A percentile compares a stretch with the other conserved stretches of the same genome.
Conservation (phyloP, 345 rosid genomes). For the Isatis tinctoria region DNA sequence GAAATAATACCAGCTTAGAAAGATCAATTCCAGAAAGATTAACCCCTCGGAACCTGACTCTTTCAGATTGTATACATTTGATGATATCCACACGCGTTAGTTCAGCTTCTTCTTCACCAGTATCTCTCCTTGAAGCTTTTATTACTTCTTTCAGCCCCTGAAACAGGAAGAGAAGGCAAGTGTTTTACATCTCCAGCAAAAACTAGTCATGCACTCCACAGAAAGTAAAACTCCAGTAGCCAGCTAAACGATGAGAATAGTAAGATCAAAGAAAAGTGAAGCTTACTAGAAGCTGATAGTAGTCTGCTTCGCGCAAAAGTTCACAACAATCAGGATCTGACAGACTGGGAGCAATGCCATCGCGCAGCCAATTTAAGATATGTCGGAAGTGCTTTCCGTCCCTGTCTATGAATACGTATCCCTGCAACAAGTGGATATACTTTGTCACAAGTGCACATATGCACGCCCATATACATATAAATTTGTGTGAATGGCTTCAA, state of each 20-base stretch:
- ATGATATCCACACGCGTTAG: slow-evolving; percentile 76
- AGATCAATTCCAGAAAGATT: slow-evolving; percentile 91
- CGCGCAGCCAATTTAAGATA: slow-evolving; percentile 89
- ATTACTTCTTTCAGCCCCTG: slow-evolving; percentile 76
- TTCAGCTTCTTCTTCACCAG: slow-evolving; percentile 57
- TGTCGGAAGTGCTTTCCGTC: slow-evolving; percentile 88
- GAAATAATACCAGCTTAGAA: slow-evolving; percentile 75
- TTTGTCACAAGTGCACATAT: background rate
- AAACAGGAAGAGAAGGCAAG: slow-evolving; percentile 5
- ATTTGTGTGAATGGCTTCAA: too few relatives aligned
- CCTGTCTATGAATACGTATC: slow-evolving; percentile 78
- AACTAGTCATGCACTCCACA: too few relatives aligned
- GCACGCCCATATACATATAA: background rate
- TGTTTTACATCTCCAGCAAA: background rate
- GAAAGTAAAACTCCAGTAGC: background rate
- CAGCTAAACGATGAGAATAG: background rate
- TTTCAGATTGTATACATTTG: slow-evolving; percentile 81
- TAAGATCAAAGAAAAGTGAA: background rate
- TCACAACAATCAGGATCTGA: slow-evolving; percentile 59
- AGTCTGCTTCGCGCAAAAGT: slow-evolving; percentile 80
- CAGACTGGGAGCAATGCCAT: slow-evolving; percentile 68
- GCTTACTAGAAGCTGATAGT: slow-evolving; percentile 82
- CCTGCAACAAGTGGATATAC: slow-evolving; percentile 43
- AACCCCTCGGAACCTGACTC: slow-evolving; percentile 76
- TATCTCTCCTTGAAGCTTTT: slow-evolving; percentile 51